These are phyloP conservation scores for Penicillium sumatraense DNA, from an alignment of 2,329 filamentous ascomycete species.

Conservation along the genomic window DNA sequence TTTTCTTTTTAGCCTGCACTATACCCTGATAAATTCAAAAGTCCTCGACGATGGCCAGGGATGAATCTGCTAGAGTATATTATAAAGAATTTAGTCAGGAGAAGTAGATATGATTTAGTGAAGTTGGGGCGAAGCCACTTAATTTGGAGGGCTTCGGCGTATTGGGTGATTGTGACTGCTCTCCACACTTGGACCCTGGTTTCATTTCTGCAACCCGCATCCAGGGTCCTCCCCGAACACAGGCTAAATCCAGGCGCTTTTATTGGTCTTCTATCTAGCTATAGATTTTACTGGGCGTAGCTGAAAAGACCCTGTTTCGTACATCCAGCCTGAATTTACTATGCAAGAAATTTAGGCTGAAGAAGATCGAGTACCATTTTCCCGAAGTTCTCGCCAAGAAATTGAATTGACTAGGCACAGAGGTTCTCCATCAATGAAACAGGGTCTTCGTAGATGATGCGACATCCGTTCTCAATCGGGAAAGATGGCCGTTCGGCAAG, in stretches of 20 bases:
- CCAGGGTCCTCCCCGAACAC: not conserved
- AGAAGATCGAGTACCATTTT: not conserved
- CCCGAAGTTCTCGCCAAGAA: not conserved
- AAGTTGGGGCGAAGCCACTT: not conserved
- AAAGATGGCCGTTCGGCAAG: not conserved
- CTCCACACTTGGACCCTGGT: conserved; percentile 2
- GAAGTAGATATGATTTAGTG: not conserved
- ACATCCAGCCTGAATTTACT: not conserved
- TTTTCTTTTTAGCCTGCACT: not conserved
- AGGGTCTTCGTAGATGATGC: conserved; percentile 1
- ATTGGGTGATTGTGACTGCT: not conserved
- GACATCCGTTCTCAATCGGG: conserved; percentile 1
- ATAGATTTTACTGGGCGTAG: not conserved
- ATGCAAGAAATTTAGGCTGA: conserved; percentile 1
- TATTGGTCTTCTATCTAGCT: not conserved
- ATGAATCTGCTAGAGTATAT: not conserved
- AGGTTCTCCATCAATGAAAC: not conserved
- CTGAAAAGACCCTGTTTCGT: not conserved
- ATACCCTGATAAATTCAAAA: not conserved
- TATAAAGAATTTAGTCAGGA: not conserved
- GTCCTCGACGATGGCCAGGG: not conserved
- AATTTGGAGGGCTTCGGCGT: not conserved
- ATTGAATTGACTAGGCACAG: not conserved
- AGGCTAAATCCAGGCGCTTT: not conserved
- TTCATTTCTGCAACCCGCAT: not conserved